Base-by-base conservation (phyloP, 495 filamentous ascomycete genomes). In the Penicillium arizonense region DNA sequence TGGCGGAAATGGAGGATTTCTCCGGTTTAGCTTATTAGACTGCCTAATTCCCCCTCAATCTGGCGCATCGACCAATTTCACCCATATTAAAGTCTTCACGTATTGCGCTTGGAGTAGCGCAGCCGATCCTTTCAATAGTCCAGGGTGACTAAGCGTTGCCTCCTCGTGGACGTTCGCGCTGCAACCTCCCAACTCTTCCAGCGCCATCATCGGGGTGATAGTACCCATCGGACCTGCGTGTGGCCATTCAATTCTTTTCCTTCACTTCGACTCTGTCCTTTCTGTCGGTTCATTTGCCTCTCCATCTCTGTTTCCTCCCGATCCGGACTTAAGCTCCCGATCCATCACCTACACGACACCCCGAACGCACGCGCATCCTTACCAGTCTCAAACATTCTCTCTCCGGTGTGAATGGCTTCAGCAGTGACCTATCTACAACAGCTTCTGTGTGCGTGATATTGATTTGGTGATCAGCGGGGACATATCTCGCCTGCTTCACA, bases 371-470 rank as follows among this genome's bases (percentile, higher is more conserved):
- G 59, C 63, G 61, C 53, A 56, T 49, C 33, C 46, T 51, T 35
- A 36, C 45, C 36, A 47, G 32, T 38, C 23, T 46, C 37, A 26
- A 41, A 48, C 40, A 30, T 45, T 16, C 37, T 35, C 34, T 7
- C 13, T 16, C 9, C 32, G 26, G 21, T 47, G 63, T 65, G 63
- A 58, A 65, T 65, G 59, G 63, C 45, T 52, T 47, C 26, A 35
- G 34, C 2, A 28, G 24, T 9, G 24, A 37, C 7, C 5, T 39
- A 34, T 49, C 40, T 39, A 52, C 46, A 43, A 44, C 41, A 32
- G 47, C 28, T 8, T 46, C 13, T 52, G 16, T 50, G 51, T 49
- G 38, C 26, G 44, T 63, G 57, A 63, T 52, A 28, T 33, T 43
- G 41, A 42, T 42, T 28, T 42, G 50, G 50, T 24, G 40, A 36